These are phyloP conservation scores for Trichodelitschia bisporula DNA, from an alignment of 495 filamentous ascomycete genomes.

Conservation along the genomic window DNA sequence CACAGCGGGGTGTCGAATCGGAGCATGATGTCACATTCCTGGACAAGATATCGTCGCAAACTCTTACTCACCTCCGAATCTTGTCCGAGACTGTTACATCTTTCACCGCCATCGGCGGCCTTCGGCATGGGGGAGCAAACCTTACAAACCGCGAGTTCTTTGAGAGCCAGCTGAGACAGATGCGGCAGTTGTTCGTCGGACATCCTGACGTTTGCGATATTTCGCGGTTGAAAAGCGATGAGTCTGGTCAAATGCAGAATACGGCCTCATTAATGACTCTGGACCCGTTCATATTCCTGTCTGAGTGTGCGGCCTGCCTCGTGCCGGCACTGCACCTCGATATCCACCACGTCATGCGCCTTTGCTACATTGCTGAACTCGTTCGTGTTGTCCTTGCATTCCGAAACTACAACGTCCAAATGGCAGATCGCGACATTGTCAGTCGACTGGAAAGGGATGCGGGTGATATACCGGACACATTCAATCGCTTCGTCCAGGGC, in stretches of 20 bases:
- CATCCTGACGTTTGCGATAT: conserved; percentile 12
- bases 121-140: conserved; percentile 32
- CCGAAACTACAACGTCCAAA: not conserved
- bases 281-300: conserved; percentile 76
- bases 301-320: conserved; percentile 43
- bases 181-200: conserved; percentile 46
- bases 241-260: no score
- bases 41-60: conserved; percentile 62
- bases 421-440: conserved; percentile 2
- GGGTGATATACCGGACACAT: no score
- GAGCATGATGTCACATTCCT: conserved; percentile 51
- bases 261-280: conserved; percentile 44
- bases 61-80: conserved; percentile 71
- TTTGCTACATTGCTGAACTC: conserved; percentile 84
- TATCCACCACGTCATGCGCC: conserved; percentile 55
- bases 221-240: conserved; percentile 16
- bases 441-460: no score
- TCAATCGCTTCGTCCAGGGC: not conserved
- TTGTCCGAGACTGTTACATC: conserved; percentile 70
- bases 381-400: conserved; percentile 32
- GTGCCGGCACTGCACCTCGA: conserved; percentile 48
- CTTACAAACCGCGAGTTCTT: conserved; percentile 41
- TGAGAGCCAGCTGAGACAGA: conserved; percentile 42
- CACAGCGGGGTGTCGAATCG: conserved; percentile 65
- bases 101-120: conserved; percentile 53